These are phyloP conservation scores for Aphanomyces stellatus DNA, from an alignment of 352 stramenopile species.

Conservation along the genomic window DNA sequence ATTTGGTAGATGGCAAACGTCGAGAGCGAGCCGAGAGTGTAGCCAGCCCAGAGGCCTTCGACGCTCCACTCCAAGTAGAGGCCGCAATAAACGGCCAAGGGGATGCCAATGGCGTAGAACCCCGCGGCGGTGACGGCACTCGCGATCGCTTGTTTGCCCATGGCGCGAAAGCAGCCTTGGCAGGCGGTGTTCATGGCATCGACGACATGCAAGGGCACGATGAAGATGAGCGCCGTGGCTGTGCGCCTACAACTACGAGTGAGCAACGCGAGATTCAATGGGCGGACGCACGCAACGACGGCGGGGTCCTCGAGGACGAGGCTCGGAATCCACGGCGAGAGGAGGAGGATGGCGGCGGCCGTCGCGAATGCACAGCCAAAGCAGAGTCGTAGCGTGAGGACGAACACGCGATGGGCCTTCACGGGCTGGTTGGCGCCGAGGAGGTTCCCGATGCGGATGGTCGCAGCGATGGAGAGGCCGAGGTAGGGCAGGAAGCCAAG, in stretches of 20 bases:
- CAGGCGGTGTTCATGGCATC: slow-evolving; percentile 66
- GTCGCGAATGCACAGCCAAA: slow-evolving; percentile 35
- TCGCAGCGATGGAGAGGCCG: slow-evolving; percentile 64
- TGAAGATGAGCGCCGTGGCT: slow-evolving; percentile 33
- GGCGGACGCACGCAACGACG: slow-evolving; percentile 31
- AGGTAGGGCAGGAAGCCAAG: slow-evolving; percentile 72
- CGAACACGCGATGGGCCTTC: slow-evolving; percentile 71
- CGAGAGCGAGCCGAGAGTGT: slow-evolving; percentile 46
- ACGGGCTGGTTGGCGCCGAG: slow-evolving; percentile 69
- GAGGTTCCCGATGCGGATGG: slow-evolving; percentile 75
- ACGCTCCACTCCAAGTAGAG: slow-evolving; percentile 49
- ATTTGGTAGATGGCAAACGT: slow-evolving; percentile 34
- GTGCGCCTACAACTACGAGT: neutral
- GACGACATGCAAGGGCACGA: slow-evolving; percentile 24
- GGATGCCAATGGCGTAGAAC: slow-evolving; percentile 60
- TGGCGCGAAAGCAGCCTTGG: slow-evolving; percentile 64
- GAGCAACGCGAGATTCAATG: too few species aligned
- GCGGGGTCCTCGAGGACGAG: slow-evolving; percentile 66
- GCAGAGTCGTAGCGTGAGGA: slow-evolving; percentile 53
- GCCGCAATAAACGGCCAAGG: slow-evolving; percentile 46
- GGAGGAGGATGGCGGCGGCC: slow-evolving; percentile 35
- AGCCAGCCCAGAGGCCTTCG: slow-evolving; percentile 61
- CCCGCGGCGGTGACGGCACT: slow-evolving; percentile 52
- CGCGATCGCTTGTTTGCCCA: slow-evolving; percentile 40
- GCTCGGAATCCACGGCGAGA: slow-evolving; percentile 36